phyloP scores from a whole-genome alignment of 768 basidiomycete species.

The Tricholomella constricta region DNA sequence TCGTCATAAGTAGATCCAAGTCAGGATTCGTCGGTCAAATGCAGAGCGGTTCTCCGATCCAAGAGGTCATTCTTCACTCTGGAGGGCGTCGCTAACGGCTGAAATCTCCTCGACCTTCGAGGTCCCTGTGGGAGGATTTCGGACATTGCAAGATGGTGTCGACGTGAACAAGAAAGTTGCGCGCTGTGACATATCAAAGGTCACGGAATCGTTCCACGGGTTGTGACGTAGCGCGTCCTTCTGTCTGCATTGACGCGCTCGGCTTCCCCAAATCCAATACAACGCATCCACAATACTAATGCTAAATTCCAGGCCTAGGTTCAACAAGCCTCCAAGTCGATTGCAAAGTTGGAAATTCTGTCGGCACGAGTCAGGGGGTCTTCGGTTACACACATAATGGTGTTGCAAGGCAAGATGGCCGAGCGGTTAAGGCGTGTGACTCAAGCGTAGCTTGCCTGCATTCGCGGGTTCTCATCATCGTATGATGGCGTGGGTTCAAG shows the following conservation, averaged over 20 bases:
- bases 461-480: constrained; percentile 10
- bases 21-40: constrained; percentile 23
- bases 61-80: constrained; percentile 17
- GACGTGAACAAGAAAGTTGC: background rate
- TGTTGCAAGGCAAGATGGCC: constrained; percentile 48
- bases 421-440: constrained; percentile 52
- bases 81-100: constrained; percentile 29
- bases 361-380: too few species aligned
- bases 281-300: too few species aligned
- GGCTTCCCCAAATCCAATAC: too few species aligned
- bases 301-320: too few species aligned
- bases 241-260: too few species aligned
- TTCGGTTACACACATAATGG: too few species aligned
- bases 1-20: constrained; percentile 25
- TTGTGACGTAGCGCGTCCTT: too few species aligned
- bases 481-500: too few species aligned
- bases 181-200: background rate
- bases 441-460: constrained; percentile 39
- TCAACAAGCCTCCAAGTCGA: too few species aligned
- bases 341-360: too few species aligned
- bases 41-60: constrained; percentile 29
- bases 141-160: constrained; percentile 4
- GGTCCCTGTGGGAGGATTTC: constrained; percentile 25
- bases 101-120: constrained; percentile 33
- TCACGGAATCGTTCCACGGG: background rate